phyloP scores from a whole-genome alignment of 2,329 filamentous ascomycete species.

The Aureobasidium sp. region DNA sequence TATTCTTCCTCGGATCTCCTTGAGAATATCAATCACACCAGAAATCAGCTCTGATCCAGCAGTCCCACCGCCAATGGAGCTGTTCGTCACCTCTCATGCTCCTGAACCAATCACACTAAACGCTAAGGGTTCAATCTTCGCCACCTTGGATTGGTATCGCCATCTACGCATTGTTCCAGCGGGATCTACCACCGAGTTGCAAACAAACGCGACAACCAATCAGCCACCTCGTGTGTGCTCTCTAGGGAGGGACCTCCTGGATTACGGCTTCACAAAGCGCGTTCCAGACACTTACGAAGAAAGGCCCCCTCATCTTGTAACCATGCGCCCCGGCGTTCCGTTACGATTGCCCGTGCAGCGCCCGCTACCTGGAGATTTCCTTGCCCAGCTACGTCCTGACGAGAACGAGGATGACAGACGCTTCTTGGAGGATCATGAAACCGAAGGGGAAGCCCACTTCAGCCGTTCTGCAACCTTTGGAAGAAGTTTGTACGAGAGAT shows the following conservation, averaged over 20 bases:
- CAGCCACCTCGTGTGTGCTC: not conserved
- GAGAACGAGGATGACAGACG: not conserved
- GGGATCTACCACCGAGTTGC: not conserved
- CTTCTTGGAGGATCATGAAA: not conserved
- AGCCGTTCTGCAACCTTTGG: not conserved
- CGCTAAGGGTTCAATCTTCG: not conserved
- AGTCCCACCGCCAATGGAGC: not conserved
- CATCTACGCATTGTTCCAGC: not conserved
- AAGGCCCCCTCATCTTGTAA: not conserved
- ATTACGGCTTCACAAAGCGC: not conserved
- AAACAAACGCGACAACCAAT: no score
- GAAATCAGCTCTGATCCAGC: not conserved
- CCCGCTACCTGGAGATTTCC: not conserved
- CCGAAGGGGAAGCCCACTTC: not conserved
- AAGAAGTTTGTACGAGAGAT: not conserved
- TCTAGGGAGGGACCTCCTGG: not conserved
- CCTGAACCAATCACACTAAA: not conserved
- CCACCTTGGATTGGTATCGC: not conserved
- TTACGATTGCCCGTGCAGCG: not conserved
- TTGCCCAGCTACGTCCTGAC: not conserved
- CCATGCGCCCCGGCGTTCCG: not conserved
- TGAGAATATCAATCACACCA: not conserved
- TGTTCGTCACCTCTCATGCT: not conserved
- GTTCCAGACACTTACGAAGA: not conserved
- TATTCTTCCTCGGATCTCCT: not conserved